These are phyloP conservation scores for Lactifluus hygrophoroides DNA, from an alignment of 768 basidiomycete genomes.

Conservation along the genomic window DNA sequence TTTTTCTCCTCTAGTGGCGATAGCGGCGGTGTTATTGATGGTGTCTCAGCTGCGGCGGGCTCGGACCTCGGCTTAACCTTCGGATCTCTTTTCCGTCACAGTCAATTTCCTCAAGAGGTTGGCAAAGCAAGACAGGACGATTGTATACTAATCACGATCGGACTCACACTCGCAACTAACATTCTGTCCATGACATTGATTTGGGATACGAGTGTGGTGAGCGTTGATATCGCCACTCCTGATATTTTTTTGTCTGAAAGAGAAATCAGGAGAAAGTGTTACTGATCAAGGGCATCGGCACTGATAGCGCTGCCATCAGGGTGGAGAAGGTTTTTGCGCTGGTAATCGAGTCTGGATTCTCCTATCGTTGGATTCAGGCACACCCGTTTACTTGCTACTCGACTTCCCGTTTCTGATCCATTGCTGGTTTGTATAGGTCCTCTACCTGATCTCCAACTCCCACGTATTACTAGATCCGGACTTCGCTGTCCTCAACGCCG, in stretches of 20 bases:
- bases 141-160: slow-evolving; percentile 1
- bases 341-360: slow-evolving; percentile 12
- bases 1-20: background rate
- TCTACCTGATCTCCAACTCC: slow-evolving; percentile 8
- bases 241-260: background rate
- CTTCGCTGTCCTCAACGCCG: slow-evolving; percentile 7
- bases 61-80: slow-evolving; percentile 2
- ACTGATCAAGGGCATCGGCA: background rate
- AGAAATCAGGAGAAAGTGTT: slow-evolving; percentile 2
- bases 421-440: background rate
- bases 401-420: background rate
- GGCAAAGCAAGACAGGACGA: background rate
- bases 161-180: slow-evolving; percentile 7
- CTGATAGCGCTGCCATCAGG: background rate
- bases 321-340: slow-evolving; percentile 5
- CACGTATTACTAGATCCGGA: background rate
- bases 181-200: slow-evolving; percentile 6
- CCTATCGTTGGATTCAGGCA: slow-evolving; percentile 8
- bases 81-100: background rate
- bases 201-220: slow-evolving; percentile 6
- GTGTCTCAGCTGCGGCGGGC: background rate
- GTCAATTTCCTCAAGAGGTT: background rate
- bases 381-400: background rate
- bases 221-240: background rate
- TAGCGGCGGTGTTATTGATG: background rate